Conservation (phyloP, 2,329 filamentous ascomycete species). For the Talaromyces sp. region DNA sequence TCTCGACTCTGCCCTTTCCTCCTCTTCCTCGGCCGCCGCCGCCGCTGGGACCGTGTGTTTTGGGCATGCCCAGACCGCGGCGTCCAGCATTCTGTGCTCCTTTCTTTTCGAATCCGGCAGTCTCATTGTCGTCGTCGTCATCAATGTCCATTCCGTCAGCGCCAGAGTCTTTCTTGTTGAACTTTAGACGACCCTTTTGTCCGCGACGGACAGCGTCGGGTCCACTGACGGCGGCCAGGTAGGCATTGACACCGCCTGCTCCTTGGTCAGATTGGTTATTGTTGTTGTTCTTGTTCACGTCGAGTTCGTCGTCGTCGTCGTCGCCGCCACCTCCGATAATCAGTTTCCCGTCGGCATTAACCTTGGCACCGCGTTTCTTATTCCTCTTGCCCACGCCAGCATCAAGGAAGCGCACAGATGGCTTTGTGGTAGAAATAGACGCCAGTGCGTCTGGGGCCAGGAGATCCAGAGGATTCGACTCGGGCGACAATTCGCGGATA, state of each 20-base stretch:
- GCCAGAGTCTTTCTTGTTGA: conserved; percentile 38
- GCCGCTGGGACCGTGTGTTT: conserved; percentile 17
- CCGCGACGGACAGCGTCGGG: conserved; percentile 55
- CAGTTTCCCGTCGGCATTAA: conserved; percentile 42
- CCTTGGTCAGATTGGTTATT: conserved; percentile 12
- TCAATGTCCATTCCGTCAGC: conserved; percentile 41
- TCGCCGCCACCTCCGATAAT: conserved; percentile 39
- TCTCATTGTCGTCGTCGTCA: conserved; percentile 36
- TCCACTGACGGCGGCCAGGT: conserved; percentile 57
- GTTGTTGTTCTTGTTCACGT: conserved; percentile 40
- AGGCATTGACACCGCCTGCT: conserved; percentile 51
- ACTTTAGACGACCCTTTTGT: conserved; percentile 58
- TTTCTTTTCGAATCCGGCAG: conserved; percentile 6
- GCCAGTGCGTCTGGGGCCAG: conserved; percentile 84
- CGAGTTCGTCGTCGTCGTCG: conserved; percentile 29
- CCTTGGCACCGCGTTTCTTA: conserved; percentile 38
- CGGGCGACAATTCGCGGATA: conserved; percentile 75
- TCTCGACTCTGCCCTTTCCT: conserved; percentile 22
- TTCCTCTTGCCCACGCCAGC: conserved; percentile 29
- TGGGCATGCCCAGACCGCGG: conserved; percentile 23
- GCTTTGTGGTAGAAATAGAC: conserved; percentile 89
- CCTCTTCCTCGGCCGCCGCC: conserved; percentile 3
- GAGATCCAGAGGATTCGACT: conserved; percentile 90
- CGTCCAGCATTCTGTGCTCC: conserved; percentile 10
- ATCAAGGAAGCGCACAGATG: conserved; percentile 46